Evolutionary conservation across 441 rosid genomes (phyloP).

Genomic region (Syzygium malaccense): DNA sequence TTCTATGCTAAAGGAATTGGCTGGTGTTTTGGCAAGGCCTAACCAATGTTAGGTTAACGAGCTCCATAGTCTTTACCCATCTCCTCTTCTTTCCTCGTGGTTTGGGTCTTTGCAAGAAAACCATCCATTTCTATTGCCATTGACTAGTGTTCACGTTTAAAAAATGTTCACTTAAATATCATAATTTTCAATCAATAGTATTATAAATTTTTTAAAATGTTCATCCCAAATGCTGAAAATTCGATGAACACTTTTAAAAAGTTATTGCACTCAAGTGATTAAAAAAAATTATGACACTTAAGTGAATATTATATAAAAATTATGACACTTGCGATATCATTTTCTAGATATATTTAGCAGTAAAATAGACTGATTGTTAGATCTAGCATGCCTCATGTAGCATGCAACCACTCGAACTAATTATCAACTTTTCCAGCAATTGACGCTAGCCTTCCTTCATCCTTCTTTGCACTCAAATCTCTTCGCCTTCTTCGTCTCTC

Average conservation of each 20-base stretch:
- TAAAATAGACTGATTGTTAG: neutral
- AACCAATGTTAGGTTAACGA: neutral
- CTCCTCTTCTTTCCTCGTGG: neutral
- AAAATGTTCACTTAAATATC: neutral
- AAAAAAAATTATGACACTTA: neutral
- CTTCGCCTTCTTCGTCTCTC: too few species aligned
- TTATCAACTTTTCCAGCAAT: neutral
- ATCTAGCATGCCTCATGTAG: neutral
- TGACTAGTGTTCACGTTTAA: accelerated
- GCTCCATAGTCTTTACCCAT: neutral
- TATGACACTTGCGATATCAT: accelerated
- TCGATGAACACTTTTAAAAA: neutral
- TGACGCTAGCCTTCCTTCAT: too few species aligned
- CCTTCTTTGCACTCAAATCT: too few species aligned
- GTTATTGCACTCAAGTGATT: accelerated
- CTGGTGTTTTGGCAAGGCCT: neutral
- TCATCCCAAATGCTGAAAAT: accelerated
- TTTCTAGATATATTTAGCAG: neutral
- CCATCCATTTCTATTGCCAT: neutral
- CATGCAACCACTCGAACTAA: neutral
- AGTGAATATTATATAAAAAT: accelerated
- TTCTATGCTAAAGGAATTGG: neutral
- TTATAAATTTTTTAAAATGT: neutral
- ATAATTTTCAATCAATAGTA: too few species aligned
- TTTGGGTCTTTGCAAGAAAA: neutral